phyloP scores from a whole-genome alignment of 2,329 filamentous ascomycete genomes.

The Colletotrichum cuscutae region DNA sequence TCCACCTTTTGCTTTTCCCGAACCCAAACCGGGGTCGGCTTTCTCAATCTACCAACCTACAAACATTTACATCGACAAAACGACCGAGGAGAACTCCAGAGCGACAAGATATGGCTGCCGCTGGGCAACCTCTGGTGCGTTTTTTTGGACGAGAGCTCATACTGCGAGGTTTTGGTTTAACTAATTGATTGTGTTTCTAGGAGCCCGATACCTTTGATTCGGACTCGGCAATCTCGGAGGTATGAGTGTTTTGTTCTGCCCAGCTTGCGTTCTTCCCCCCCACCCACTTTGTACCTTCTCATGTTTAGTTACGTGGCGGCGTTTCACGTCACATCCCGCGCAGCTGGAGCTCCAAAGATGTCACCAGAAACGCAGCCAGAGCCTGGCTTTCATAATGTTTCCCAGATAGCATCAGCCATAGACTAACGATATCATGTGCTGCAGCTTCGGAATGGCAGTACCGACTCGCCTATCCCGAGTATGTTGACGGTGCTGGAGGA shows the following conservation, averaged over 20 bases:
- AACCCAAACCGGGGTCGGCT: neutral
- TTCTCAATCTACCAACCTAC: neutral
- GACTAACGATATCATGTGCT: neutral
- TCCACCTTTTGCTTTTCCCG: neutral
- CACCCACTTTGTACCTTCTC: neutral
- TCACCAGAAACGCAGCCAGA: neutral
- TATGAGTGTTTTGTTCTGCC: neutral
- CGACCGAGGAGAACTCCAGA: neutral
- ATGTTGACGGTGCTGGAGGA: slow-evolving; percentile 29
- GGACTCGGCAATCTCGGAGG: slow-evolving; percentile 26
- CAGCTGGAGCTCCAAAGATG: neutral
- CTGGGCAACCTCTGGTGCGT: neutral
- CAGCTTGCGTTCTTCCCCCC: neutral
- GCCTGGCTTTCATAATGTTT: neutral
- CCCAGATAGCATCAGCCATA: neutral
- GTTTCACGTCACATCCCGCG: slow-evolving; percentile 8
- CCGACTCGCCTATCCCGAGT: slow-evolving; percentile 30
- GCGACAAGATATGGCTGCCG: neutral
- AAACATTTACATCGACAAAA: neutral
- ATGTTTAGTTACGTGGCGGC: neutral
- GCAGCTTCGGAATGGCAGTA: neutral
- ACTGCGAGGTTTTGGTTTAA: too few relatives aligned
- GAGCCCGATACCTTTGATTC: slow-evolving; percentile 28
- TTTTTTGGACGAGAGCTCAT: neutral
- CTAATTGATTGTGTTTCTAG: neutral